Evolutionary conservation across 495 filamentous ascomycete species (phyloP).

Genomic region (Pyrenula aspistea): DNA sequence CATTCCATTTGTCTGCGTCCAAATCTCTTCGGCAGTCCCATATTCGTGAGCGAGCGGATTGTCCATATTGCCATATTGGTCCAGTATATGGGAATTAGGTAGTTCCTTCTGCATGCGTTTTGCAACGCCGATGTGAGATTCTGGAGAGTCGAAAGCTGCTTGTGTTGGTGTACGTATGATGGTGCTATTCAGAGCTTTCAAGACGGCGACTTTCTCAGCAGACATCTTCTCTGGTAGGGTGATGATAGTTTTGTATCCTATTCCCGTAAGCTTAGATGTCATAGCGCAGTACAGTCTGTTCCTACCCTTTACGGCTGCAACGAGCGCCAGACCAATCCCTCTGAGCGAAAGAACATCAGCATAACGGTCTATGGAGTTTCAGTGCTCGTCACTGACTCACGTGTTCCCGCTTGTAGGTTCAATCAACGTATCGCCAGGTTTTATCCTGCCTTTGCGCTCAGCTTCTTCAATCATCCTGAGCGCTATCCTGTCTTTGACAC

Average conservation of each 20-base stretch:
- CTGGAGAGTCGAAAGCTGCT: constrained; percentile 85
- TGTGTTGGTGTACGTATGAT: constrained; percentile 97
- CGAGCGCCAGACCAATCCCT: constrained; percentile 89
- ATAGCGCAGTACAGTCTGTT: not conserved
- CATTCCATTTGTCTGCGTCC: constrained; percentile 76
- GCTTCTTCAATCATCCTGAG: constrained; percentile 96
- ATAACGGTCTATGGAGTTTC: not conserved
- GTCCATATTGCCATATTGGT: constrained; percentile 87
- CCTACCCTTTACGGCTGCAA: constrained; percentile 79
- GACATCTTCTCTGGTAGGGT: constrained; percentile 99
- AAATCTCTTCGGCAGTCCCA: constrained; percentile 94
- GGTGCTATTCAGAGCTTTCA: constrained; percentile 85
- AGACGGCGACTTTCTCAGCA: constrained; percentile 88
- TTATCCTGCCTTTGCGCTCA: constrained; percentile 81
- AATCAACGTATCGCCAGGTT: constrained; percentile 92
- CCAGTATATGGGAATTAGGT: constrained; percentile 90
- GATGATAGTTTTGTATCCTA: constrained; percentile 91
- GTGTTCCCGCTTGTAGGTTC: constrained; percentile 98
- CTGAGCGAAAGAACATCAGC: constrained; percentile 23
- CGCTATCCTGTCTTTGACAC: constrained; percentile 95
- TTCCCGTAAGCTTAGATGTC: not conserved
- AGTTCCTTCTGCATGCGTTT: constrained; percentile 84
- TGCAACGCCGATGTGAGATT: constrained; percentile 95
- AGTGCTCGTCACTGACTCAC: constrained; percentile 27
- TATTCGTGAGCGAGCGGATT: constrained; percentile 92